Evolutionary conservation across 352 stramenopile species (phyloP), one percentile per base, ranked within the genome.

Genomic region (Phytophthora quininea): DNA sequence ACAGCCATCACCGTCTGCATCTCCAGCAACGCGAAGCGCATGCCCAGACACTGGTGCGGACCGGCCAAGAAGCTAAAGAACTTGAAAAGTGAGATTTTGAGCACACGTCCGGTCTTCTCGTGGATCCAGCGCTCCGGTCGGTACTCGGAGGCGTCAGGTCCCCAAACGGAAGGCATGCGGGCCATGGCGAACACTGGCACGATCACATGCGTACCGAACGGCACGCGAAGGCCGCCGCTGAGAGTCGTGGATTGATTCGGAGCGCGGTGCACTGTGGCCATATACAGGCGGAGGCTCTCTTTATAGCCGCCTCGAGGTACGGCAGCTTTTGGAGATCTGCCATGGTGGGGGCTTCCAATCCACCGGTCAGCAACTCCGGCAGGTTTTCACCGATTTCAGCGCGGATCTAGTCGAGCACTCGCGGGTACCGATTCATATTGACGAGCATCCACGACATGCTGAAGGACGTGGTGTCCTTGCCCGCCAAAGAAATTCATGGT

Each of bases 371-470:
- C 1, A 83, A 42, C 10, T 59, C 54, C 0, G 77, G 80, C 2
- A 89, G 33, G 8, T 84, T 79, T 11, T 30, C 40, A 10, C 74
- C 62, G 0, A 94, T 74, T 60, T 94, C 82, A 0, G 77, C 58
- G 4, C 74, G 69, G 6, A 92, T 74, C 35, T 82, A 76, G 7
- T 53, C 47, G 0, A 87, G 55, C 1, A 92, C 74, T 12, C 65
- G 47, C 4, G 86, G 89, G 30, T 96, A 68, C 0, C 77, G 79
- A 46, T 86, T 88, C 54, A 96, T 78, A 68, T 90, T 85, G 51
- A 94, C 71, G 27, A 96, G 51, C 58, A 93, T 83, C 83, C 85
- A 97, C 8, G 73, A 62, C 53, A 96, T 74, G 11, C 69, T 87
- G 43, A 79, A 79, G 2, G 83, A 79, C 4, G 86, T 92, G 6